Conservation (phyloP, 768 basidiomycete species). For the Amanita fuliginea region DNA sequence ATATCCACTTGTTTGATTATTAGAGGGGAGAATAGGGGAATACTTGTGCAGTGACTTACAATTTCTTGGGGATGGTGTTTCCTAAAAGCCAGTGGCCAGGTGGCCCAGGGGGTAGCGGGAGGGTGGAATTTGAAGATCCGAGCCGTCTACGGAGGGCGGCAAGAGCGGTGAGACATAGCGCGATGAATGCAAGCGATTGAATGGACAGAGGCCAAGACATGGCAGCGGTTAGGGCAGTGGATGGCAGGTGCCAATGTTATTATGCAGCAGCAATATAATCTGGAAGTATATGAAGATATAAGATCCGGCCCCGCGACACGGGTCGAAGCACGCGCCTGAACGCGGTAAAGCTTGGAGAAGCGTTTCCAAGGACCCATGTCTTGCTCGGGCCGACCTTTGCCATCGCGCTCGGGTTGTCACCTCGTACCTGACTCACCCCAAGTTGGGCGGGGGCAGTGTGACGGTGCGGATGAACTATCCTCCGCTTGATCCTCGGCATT, state of each 20-base stretch:
- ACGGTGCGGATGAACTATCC: conserved; percentile 1
- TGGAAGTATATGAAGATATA: not conserved
- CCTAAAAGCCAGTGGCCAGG: conserved; percentile 30
- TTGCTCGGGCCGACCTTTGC: no score
- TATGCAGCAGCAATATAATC: no score
- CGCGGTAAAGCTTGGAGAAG: no score
- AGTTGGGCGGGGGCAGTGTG: no score
- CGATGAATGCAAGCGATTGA: conserved; percentile 18
- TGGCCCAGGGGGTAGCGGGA: conserved; percentile 33
- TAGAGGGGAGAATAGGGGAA: not conserved
- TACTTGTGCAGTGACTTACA: conserved; percentile 17
- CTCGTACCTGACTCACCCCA: no score
- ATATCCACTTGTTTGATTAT: conserved; percentile 24
- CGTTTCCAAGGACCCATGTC: no score
- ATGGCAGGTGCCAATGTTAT: no score
- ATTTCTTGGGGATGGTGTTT: conserved; percentile 26
- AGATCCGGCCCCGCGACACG: not conserved
- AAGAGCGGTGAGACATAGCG: conserved; percentile 19
- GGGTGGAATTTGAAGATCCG: conserved; percentile 8
- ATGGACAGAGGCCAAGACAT: not conserved
- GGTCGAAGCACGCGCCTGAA: no score
- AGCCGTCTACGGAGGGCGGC: conserved; percentile 18
- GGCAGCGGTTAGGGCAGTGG: no score
- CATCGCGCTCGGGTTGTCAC: no score
- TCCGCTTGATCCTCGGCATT: no score